Evolutionary conservation across 208 protist species (phyloP), one percentile per base, ranked within the genome.

Genomic region (Trypanosomatidae sp.): DNA sequence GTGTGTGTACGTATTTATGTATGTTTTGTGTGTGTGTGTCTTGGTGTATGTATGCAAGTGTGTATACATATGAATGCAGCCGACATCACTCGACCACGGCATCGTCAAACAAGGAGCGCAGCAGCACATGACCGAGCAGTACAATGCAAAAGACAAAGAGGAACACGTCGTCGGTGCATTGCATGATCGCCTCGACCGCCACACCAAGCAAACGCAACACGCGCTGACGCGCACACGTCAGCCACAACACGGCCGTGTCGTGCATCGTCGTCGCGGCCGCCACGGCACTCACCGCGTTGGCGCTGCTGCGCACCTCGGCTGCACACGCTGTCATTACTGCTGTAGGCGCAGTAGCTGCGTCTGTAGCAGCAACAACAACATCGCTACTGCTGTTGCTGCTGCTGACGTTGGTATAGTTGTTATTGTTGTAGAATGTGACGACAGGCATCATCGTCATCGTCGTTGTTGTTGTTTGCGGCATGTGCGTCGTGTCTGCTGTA

Each of bases 91-190:
- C 53, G 26, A 48, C 37, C 30, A 48, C 53, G 26, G 54, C 21
- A 21, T 70, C 56, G 2, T 33, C 42, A 35, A 65, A 66, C 3
- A 70, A 51, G 6, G 48, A 32, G 6, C 28, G 48, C 32, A 61
- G 48, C 32, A 65, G 35, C 19, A 70, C 19, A 39, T 63, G 54
- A 2, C 57, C 62, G 8, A 54, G 53, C 13, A 56, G 35, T 30
- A 70, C 53, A 27, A 64, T 33, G 18, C 50, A 43, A 42, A 50
- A 32, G 5, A 64, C 47, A 16, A 61, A 43, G 32, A 65, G 21
- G 22, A 65, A 61, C 13, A 66, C 16, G 33, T 70, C 49, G 39
- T 70, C 62, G 6, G 48, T 48, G 43, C 64, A 66, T 7, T 22
- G 10, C 8, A 43, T 25, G 13, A 43, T 8, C 18, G 10, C 8